Base-by-base conservation (phyloP, 176 grass and related monocot species). In the Phoenix roebelenii region DNA sequence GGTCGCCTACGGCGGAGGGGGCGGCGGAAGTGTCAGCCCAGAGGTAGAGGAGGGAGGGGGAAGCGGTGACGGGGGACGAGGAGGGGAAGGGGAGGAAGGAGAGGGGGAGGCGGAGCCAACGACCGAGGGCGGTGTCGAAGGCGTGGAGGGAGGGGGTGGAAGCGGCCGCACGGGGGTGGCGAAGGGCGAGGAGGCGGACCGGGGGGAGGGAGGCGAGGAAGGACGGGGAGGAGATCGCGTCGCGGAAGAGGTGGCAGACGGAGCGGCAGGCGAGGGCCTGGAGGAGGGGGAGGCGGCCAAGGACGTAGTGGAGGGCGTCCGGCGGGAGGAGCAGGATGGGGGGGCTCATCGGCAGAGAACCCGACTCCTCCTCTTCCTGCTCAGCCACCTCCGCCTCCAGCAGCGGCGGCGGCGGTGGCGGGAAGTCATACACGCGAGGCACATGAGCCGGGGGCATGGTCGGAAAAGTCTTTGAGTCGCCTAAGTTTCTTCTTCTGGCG, bases 21-120 rank as follows among this genome's bases (percentile, higher is more conserved):
- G 69, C 7, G 0, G 71, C 3, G 12, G 59, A 10, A 7, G 63
- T 29, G 3, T 99, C 88, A 57, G 93, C 77, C 94, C 94, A 99
- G 63, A 99, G 88, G 67, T 93, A 99, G 68, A 99, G 94, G 22
- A 99, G 94, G 18, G 94, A 89, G 3, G 71, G 62, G 10, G 88
- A 99, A 17, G 94, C 84, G 0, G 88, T 77, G 70, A 99, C 85
- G 15, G 94, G 94, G 63, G 85, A 99, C 61, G 82, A 88, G 59
- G 88, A 89, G 2, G 79, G 65, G 70, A 89, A 71, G 12, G 94
- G 94, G 71, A 99, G 94, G 79, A 97, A 91, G 5, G 82, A 32
- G 67, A 98, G 81, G 22, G 94, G 88, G 55, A 99, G 81, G 52
- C 85, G 82, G 63, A 99, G 59, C 94, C 94, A 99, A 49, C 65